A percentile compares a stretch with the other conserved stretches of the same genome.
Evolutionary conservation across 176 grass and related monocot genomes (phyloP).

Genomic region (Juncus inflexus): DNA sequence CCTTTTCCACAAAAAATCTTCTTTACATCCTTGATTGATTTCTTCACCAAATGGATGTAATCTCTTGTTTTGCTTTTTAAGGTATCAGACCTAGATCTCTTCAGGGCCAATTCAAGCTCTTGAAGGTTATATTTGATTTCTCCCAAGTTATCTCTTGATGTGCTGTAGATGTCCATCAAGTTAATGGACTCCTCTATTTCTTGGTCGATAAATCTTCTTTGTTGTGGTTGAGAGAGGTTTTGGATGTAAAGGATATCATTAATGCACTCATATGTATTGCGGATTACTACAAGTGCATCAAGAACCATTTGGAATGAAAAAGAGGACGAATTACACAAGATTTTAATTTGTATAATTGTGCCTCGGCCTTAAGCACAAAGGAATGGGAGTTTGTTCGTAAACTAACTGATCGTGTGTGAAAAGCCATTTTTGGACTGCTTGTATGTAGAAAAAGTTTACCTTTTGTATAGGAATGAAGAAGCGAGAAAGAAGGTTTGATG

Average conservation of each 20-base stretch:
- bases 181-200: too few relatives aligned
- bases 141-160: constrained; percentile 9
- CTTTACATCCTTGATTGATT: constrained; percentile 50
- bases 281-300: constrained; percentile 10
- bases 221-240: background rate
- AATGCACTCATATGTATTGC: constrained; percentile 20
- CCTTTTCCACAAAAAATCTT: constrained; percentile 25
- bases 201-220: constrained; percentile 14
- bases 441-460: too few relatives aligned
- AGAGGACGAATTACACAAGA: constrained; percentile 15
- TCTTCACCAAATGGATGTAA: constrained; percentile 20
- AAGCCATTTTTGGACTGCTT: constrained; percentile 6
- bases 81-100: constrained; percentile 7
- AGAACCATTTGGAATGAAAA: constrained; percentile 6
- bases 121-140: constrained; percentile 8
- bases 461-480: too few relatives aligned
- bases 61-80: too few relatives aligned
- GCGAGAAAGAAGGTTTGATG: background rate
- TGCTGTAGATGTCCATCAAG: too few relatives aligned
- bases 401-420: constrained; percentile 25
- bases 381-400: constrained; percentile 16
- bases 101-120: background rate
- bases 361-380: constrained; percentile 24
- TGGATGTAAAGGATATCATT: constrained; percentile 29
- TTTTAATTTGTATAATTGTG: constrained; percentile 25